These are phyloP conservation scores for Tuber umbilicatum DNA, from an alignment of 495 filamentous ascomycete species.

Conservation along the genomic window DNA sequence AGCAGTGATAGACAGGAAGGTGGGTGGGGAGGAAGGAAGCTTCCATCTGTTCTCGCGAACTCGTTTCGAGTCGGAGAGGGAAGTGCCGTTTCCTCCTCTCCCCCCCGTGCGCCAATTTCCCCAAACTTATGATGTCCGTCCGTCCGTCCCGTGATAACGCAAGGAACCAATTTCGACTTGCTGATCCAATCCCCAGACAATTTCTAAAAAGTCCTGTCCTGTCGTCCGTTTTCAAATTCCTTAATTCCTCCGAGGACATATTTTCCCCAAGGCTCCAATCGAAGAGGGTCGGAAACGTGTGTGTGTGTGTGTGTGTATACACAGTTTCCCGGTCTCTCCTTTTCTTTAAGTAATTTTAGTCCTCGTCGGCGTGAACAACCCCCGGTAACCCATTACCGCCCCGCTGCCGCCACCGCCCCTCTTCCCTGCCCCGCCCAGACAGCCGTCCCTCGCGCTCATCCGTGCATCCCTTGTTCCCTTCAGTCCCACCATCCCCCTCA, in stretches of 20 bases:
- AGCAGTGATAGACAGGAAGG: background rate
- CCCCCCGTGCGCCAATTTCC: background rate
- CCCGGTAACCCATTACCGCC: background rate
- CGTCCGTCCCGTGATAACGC: background rate
- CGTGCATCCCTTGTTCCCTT: background rate
- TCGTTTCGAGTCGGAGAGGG: slow-evolving; percentile 1
- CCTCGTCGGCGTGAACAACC: background rate
- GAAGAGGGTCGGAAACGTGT: background rate
- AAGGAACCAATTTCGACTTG: background rate
- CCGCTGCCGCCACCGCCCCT: background rate
- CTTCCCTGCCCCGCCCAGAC: background rate
- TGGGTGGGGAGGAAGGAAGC: background rate
- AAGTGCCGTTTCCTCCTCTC: background rate
- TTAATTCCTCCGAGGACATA: background rate
- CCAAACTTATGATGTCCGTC: background rate
- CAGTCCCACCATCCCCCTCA: background rate
- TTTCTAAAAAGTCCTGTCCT: background rate
- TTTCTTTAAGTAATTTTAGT: background rate
- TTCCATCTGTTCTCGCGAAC: background rate
- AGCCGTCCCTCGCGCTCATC: background rate
- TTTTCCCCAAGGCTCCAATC: background rate
- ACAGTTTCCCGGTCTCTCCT: background rate
- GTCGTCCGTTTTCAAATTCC: background rate
- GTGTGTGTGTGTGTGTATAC: background rate
- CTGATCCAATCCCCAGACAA: background rate